phyloP scores from a whole-genome alignment of 768 basidiomycete genomes.

The Lenzites betulinus region DNA sequence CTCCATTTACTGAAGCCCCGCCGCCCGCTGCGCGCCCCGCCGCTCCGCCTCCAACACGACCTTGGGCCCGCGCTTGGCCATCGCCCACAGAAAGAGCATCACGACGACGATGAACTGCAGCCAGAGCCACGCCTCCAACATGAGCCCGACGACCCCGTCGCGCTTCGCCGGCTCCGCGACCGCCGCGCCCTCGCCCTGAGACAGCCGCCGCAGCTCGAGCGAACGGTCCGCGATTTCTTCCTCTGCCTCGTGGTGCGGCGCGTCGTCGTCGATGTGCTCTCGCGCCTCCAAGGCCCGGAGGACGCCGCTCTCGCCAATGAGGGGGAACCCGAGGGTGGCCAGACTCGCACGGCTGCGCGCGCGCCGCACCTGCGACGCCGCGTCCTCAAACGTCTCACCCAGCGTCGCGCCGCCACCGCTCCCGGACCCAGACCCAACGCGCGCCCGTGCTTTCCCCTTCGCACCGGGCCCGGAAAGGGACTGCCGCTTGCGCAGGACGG shows the following conservation, averaged over 20 bases:
- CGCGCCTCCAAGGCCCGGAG: too few relatives aligned
- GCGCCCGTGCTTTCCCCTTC: not conserved
- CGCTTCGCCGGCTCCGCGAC: slow-evolving; percentile 14
- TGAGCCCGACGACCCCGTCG: slow-evolving; percentile 40
- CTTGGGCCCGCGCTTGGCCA: slow-evolving; percentile 78
- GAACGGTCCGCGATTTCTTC: slow-evolving; percentile 15
- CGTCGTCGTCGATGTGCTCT: not conserved
- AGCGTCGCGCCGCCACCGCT: slow-evolving; percentile 14
- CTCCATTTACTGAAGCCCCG: not conserved
- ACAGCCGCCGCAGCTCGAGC: slow-evolving; percentile 11
- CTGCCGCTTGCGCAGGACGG: slow-evolving; percentile 2
- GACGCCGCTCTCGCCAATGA: not conserved
- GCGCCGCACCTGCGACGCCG: slow-evolving; percentile 24
- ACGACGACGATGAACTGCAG: slow-evolving; percentile 77
- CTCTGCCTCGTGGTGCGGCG: not conserved
- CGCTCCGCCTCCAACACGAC: slow-evolving; percentile 55
- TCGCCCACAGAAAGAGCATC: slow-evolving; percentile 75
- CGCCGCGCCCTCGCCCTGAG: slow-evolving; percentile 2
- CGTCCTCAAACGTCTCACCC: slow-evolving; percentile 30
- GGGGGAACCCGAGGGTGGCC: slow-evolving; percentile 4
- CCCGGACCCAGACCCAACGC: slow-evolving; percentile 9
- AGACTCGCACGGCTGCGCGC: slow-evolving; percentile 13
- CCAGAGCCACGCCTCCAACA: slow-evolving; percentile 84
- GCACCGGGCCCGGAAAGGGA: slow-evolving; percentile 1
- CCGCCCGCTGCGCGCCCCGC: slow-evolving; percentile 14